Base-by-base conservation (phyloP, 352 stramenopile genomes). In the Hyphochytrium catenoides region DNA sequence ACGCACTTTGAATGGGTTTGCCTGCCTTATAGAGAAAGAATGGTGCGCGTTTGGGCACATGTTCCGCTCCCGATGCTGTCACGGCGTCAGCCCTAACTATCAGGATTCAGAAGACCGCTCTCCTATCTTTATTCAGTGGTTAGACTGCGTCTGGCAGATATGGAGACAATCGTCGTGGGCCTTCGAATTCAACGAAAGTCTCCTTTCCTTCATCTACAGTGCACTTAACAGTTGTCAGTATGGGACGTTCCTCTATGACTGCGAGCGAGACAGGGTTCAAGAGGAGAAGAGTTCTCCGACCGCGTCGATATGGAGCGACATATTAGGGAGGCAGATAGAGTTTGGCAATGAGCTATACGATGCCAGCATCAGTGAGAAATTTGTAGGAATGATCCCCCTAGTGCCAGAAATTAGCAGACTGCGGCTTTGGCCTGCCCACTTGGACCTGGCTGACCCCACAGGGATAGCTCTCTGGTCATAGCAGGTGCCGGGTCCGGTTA, bases 11-110 rank as follows among this genome's bases (percentile, higher is more conserved):
- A 51, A 78, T 9, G 93, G 93, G 3, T 92, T 99, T 47, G 56
- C 86, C 23, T 64, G 78, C 31, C 52, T 99, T 8, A 73, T 98
- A 14, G 88, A 98, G 57, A 99, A 98, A 51, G 91, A 99, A 42
- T 99, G 93, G 77, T 88, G 89, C 48, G 81, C 73, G 7, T 98
- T 99, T 54, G 93, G 93, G 0, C 91, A 99, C 64, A 88, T 94
- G 36, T 98, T 99, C 48, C 83, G 93, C 24, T 70, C 71, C n/a
- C 67, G 92, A 5, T 93, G 78, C 47, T 85, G 74, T 2, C 86
- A 96, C 47, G 84, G 88, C n/a, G 75, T 95, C 54, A 62, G 70
- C 8, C 77, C 75, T 3, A 73, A 75, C 5, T 74, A 88, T 26
- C 69, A 84, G 46, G 83, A 95, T 43, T 68, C 96, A 20, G 82